phyloP scores from a whole-genome alignment of 768 basidiomycete genomes.

The Suillus americanus region DNA sequence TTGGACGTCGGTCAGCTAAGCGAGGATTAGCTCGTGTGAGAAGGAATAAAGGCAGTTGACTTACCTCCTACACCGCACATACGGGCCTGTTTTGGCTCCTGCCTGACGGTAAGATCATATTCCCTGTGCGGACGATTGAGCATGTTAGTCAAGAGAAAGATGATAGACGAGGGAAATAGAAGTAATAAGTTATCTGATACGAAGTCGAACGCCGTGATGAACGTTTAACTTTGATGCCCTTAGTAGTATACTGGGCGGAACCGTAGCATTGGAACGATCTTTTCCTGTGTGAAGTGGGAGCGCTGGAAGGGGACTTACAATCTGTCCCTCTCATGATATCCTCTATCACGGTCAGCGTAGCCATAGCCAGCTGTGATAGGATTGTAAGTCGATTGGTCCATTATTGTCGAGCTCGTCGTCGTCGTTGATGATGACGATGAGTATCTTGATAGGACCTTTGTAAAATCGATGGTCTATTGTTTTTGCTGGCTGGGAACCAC shows the following conservation, averaged over 20 bases:
- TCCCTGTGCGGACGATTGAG: conserved; percentile 48
- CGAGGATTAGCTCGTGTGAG: neutral
- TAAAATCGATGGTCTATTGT: conserved; percentile 6
- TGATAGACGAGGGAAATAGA: neutral
- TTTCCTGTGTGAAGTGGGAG: conserved; percentile 15
- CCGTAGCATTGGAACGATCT: conserved; percentile 15
- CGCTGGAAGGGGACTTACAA: conserved; percentile 30
- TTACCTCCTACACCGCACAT: conserved; percentile 90
- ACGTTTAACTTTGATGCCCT: conserved; percentile 2
- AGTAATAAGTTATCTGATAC: conserved; percentile 15
- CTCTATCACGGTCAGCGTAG: conserved; percentile 23
- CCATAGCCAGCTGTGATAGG: neutral
- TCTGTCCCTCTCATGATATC: conserved; percentile 35
- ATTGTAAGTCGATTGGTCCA: neutral
- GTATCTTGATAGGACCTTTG: conserved; percentile 7
- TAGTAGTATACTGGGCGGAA: conserved; percentile 6
- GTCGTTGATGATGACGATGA: conserved; percentile 4
- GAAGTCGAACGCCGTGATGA: conserved; percentile 3
- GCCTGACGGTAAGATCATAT: conserved; percentile 83
- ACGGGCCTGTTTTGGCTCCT: conserved; percentile 89
- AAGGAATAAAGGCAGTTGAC: conserved; percentile 30
- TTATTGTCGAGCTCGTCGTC: neutral
- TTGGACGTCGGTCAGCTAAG: conserved; percentile 89
- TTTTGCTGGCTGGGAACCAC: conserved; percentile 10
- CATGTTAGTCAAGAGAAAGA: conserved; percentile 3